phyloP scores from a whole-genome alignment of 164 flowering plant species.

The Chloranthus sessilifolius region DNA sequence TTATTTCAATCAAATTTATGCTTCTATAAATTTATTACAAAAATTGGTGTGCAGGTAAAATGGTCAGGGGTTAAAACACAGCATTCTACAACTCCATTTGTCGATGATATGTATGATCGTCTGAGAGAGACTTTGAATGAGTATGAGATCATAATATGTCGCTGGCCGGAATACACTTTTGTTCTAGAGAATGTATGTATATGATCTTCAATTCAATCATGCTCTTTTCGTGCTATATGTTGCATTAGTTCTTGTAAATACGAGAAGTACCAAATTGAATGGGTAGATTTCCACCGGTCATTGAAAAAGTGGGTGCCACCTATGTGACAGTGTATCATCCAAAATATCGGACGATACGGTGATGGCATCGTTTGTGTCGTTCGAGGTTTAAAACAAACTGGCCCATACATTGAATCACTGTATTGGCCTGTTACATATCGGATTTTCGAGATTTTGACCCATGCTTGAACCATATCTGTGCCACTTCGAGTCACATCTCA shows the following conservation, averaged over 20 bases:
- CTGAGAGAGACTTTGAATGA: slow-evolving; percentile 66
- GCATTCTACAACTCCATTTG: slow-evolving; percentile 88
- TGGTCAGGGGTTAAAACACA: slow-evolving; percentile 94
- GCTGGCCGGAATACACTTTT: slow-evolving; percentile 95
- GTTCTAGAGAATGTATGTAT: slow-evolving; percentile 74
- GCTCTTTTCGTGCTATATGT: too few relatives aligned
- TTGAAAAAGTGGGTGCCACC: too few relatives aligned
- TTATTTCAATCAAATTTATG: background rate
- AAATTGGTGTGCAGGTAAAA: slow-evolving; percentile 55
- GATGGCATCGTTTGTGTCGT: too few relatives aligned
- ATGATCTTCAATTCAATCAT: too few relatives aligned
- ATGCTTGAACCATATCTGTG: background rate
- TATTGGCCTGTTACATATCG: background rate
- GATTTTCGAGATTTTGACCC: background rate
- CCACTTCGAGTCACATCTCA: too few relatives aligned
- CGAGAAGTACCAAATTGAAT: too few relatives aligned
- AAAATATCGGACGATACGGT: too few relatives aligned
- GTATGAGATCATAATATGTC: slow-evolving; percentile 75
- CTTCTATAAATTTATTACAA: slow-evolving; percentile 1
- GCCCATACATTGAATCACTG: too few relatives aligned
- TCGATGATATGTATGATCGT: slow-evolving; percentile 92
- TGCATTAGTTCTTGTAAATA: too few relatives aligned
- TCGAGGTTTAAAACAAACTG: too few relatives aligned
- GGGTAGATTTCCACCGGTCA: too few relatives aligned
- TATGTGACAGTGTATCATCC: too few relatives aligned